Base-by-base conservation (phyloP, 257 asterid genomes). In the Rubia yunnanensis region DNA sequence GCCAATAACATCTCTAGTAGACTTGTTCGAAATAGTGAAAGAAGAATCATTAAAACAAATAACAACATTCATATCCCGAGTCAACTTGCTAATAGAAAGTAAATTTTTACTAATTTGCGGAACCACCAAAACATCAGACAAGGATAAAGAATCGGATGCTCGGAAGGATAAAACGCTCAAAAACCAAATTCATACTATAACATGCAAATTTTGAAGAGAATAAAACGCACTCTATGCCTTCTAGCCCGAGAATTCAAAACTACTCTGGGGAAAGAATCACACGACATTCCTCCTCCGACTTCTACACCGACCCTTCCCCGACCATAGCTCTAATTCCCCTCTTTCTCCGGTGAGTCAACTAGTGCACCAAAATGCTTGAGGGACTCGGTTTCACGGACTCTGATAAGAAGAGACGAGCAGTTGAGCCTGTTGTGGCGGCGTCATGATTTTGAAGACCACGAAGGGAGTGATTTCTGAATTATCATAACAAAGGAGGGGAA, bases 231-330 rank as follows among this genome's bases (percentile, higher is more conserved):
- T 92, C 98, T 0, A 97, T 92, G 64, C 88, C 98, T 78, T 92
- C 89, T 68, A 73, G 85, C 77, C 99, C 74, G 10, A 92, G 81
- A 77, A 89, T 85, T 59, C 73, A 83, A 58, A 92, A 92, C 66
- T 92, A 97, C 66, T 92, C 97, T 0, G 97, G 97, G 28, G 99
- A 87, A 36, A 92, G 87, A 78, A 92, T 9, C 30, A 95, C 96
- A 66, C 89, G 90, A 96, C 99, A 92, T 71, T 89, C 99, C 63
- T 89, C 95, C 70, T 92, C 96, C 15, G 99, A 82, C 66, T 86
- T 92, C 61, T 81, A 88, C 70, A 73, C 85, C 9, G 98, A 76
- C 28, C 86, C 74, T 11, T 83, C 38, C 7, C 82, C 60, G 17
- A 88, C 83, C 97, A 92, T 87, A 68, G 91, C 81, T 71, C 83